phyloP scores from a whole-genome alignment of 129 eudicot genomes.

The Scalesia atractyloides region DNA sequence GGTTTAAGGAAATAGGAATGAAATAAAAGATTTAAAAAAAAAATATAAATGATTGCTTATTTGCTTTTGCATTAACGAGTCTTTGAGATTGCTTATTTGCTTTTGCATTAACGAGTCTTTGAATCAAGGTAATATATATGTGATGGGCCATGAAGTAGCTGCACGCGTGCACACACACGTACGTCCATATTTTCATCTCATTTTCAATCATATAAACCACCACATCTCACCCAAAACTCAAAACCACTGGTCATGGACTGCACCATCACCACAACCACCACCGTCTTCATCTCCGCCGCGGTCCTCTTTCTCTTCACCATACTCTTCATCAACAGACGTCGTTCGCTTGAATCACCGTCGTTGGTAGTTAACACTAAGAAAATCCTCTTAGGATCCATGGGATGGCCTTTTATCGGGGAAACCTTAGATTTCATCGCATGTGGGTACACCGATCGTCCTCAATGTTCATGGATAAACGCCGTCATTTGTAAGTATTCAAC shows the following conservation, averaged over 20 bases:
- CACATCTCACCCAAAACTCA: neutral
- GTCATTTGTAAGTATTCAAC: conserved; percentile 62
- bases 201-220: conserved; percentile 25
- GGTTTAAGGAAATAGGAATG: neutral
- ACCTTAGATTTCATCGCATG: conserved; percentile 78
- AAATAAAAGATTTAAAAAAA: neutral
- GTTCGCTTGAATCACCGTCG: neutral
- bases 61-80: conserved; percentile 28
- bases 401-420: conserved; percentile 93
- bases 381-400: conserved; percentile 61
- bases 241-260: conserved; percentile 41
- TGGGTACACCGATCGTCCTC: conserved; percentile 79
- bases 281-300: conserved; percentile 18
- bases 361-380: neutral
- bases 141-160: conserved; percentile 27
- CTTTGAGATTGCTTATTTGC: conserved; percentile 37
- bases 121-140: conserved; percentile 31
- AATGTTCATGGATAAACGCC: conserved; percentile 84
- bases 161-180: conserved; percentile 51
- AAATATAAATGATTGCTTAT: conserved; percentile 22
- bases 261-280: conserved; percentile 16
- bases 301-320: conserved; percentile 24
- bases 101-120: conserved; percentile 31
- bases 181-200: conserved; percentile 22
- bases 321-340: conserved; percentile 26